Evolutionary conservation across 352 stramenopile genomes (phyloP).

Genomic region (Pythium utonaiense): DNA sequence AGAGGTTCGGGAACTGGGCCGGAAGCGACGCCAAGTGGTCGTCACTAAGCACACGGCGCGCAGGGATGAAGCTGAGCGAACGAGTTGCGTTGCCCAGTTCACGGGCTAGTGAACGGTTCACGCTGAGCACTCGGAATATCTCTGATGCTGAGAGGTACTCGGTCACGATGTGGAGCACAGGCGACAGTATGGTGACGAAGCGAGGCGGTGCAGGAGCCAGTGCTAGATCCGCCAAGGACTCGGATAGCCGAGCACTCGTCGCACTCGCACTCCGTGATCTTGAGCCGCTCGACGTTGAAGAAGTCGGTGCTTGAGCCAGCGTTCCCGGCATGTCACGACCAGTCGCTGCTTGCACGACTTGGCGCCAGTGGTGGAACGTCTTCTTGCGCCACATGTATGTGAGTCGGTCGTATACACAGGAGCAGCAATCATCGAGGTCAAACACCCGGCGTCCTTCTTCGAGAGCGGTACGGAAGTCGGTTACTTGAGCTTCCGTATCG

Average conservation of each 20-base stretch:
- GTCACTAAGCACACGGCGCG: constrained; percentile 39
- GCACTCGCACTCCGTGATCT: constrained; percentile 11
- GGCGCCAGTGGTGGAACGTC: constrained; percentile 69
- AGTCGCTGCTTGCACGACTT: constrained; percentile 29
- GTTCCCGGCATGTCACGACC: neutral
- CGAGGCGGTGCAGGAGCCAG: neutral
- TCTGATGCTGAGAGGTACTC: constrained; percentile 46
- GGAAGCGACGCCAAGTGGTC: constrained; percentile 39
- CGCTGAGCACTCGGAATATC: constrained; percentile 46
- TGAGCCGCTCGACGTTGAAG: neutral
- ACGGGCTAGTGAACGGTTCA: constrained; percentile 36
- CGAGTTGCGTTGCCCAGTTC: constrained; percentile 44
- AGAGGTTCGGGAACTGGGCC: constrained; percentile 44
- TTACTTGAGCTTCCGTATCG: constrained; percentile 36
- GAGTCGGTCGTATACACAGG: constrained; percentile 63
- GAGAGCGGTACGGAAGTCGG: constrained; percentile 29
- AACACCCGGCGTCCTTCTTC: constrained; percentile 24
- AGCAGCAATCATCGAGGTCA: constrained; percentile 49
- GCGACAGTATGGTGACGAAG: constrained; percentile 21
- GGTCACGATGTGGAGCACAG: constrained; percentile 46
- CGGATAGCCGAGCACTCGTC: neutral
- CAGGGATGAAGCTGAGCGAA: constrained; percentile 56
- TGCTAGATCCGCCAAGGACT: neutral
- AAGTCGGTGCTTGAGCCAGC: neutral
- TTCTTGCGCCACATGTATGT: constrained; percentile 80